These are phyloP conservation scores for Vachellia pachyceras DNA, from an alignment of 306 rosid species.

Conservation along the genomic window DNA sequence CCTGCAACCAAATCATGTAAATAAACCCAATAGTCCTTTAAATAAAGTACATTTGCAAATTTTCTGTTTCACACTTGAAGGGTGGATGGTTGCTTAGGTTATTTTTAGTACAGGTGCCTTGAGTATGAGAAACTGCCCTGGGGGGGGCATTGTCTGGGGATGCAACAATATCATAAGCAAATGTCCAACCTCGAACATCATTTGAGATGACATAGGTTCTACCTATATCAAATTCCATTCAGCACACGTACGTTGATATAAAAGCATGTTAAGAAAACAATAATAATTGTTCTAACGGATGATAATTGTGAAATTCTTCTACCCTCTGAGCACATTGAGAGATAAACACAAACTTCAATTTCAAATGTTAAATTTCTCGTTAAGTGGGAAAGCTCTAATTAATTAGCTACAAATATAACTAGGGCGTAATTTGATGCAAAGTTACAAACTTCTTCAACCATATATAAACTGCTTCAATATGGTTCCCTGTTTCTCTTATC, in stretches of 20 bases:
- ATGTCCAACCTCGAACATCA: slow-evolving; percentile 22
- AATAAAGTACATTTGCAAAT: slow-evolving; percentile 23
- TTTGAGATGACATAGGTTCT: not conserved
- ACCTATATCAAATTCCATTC: not conserved
- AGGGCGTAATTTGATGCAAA: not conserved
- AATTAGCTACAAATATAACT: not conserved
- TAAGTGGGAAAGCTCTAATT: not conserved
- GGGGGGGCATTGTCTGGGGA: slow-evolving; percentile 8
- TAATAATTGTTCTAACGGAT: slow-evolving; percentile 1
- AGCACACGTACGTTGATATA: not conserved
- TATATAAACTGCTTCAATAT: not conserved
- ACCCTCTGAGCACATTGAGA: slow-evolving; percentile 2
- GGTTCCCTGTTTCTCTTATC: not conserved
- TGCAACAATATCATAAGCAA: not conserved
- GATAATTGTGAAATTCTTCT: too few relatives aligned
- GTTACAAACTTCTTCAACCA: not conserved
- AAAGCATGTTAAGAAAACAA: slow-evolving; percentile 23
- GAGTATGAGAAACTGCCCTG: not conserved
- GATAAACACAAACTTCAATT: slow-evolving; percentile 3
- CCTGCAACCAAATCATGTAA: not conserved
- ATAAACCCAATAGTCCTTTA: slow-evolving; percentile 22
- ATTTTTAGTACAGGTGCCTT: slow-evolving; percentile 6
- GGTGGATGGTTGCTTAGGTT: slow-evolving; percentile 12
- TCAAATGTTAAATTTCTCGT: not conserved
- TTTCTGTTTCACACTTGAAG: slow-evolving; percentile 28